Base-by-base conservation (phyloP, 306 rosid species). In the Prinsepia uniflora region DNA sequence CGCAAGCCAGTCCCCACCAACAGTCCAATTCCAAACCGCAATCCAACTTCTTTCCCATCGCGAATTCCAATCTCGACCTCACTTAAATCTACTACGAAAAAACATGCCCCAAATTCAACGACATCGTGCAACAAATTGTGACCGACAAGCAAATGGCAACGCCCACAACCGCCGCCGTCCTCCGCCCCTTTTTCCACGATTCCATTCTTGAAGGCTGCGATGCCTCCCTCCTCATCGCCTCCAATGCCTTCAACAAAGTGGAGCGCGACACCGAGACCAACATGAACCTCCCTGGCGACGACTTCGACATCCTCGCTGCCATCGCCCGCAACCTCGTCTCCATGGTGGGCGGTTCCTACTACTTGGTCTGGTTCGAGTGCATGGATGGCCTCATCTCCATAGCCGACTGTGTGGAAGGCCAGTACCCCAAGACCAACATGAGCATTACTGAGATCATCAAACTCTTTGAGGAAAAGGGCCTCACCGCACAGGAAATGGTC, bases 211-310 rank as follows among this genome's bases (percentile, higher is more conserved):
- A 76, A 12, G 89, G 86, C 40, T 87, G 87, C 48, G 88, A 86
- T n/a, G 91, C 85, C 65, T 86, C 90, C 39, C 6, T 86, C 59
- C 75, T 86, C 10, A 22, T 84, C 68, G 14, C 81, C 75, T 72
- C 86, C 67, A 81, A 82, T 6, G 1, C 88, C 20, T 85, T 85
- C 88, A 71, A 70, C 80, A 64, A 19, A 1, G 87, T 87, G 11
- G 90, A 88, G 53, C 88, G 86, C 34, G 89, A 86, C 81, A 56
- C 78, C 65, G 85, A 89, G 71, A 81, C 77, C 81, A 89, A 86
- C 80, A 78, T 70, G 67, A 81, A 87, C 64, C 86, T 89, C 67
- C 86, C 91, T 59, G 86, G 83, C 0, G 84, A 87, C 30, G 84
- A 78, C 47, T 87, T 87, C 61, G 89, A 87, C 68, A 76, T 84